Percentiles rank a stretch among this genome's conserved stretches.
Conservation (phyloP, 441 rosid genomes). For the Hypseocharis bilobata region DNA sequence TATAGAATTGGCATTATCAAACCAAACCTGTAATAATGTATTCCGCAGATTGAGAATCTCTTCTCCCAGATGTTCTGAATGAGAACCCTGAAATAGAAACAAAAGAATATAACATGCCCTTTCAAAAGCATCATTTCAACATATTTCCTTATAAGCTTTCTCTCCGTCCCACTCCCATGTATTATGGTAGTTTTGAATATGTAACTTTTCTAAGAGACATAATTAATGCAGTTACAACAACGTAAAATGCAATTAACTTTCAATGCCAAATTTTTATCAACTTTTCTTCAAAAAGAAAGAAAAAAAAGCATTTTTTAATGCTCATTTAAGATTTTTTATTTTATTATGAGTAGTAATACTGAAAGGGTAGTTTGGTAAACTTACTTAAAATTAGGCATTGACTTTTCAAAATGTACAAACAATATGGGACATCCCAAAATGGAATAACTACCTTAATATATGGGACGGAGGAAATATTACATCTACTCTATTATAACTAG, state of each 20-base stretch:
- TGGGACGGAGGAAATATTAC: neutral
- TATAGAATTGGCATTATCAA: constrained; percentile 19
- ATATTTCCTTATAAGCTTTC: neutral
- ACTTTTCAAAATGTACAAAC: neutral
- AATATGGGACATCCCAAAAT: neutral
- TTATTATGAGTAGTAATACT: too few species aligned
- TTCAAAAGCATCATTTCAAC: neutral
- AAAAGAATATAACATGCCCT: neutral
- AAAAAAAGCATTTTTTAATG: too few species aligned
- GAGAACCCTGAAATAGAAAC: constrained; percentile 52
- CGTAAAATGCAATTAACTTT: too few species aligned
- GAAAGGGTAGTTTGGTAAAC: too few species aligned
- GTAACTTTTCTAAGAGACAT: too few species aligned
- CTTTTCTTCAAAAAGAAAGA: too few species aligned
- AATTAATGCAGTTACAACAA: too few species aligned
- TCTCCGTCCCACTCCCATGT: too few species aligned
- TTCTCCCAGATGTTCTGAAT: constrained; percentile 76
- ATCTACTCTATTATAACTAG: neutral
- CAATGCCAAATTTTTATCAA: too few species aligned
- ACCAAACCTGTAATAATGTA: constrained; percentile 80
- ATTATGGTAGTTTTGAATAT: too few species aligned
- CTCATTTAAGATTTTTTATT: too few species aligned
- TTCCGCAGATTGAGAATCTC: constrained; percentile 88
- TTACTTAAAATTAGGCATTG: neutral
- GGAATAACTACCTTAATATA: neutral